Conservation (phyloP, 1,139 yeast genomes). For the Taiozyma sp. region DNA sequence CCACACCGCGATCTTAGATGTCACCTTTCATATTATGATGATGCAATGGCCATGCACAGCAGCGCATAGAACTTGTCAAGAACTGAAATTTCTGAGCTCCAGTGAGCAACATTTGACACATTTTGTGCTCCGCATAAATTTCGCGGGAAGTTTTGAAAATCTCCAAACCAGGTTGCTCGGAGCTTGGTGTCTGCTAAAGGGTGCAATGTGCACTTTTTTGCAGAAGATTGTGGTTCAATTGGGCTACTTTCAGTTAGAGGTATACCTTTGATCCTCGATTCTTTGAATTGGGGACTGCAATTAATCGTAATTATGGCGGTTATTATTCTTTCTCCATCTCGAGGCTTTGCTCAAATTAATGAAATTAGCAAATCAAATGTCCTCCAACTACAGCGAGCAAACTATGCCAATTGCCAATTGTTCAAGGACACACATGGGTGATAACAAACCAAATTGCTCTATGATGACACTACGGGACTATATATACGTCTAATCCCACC, state of each 20-base stretch:
- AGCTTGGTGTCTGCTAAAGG: background rate
- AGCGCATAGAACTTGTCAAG: background rate
- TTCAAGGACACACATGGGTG: background rate
- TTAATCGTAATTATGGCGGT: background rate
- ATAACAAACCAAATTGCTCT: background rate
- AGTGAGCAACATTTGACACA: background rate
- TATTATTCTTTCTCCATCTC: background rate
- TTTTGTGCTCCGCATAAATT: background rate
- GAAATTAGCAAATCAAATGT: background rate
- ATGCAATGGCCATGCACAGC: background rate
- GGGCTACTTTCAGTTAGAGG: background rate
- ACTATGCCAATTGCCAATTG: background rate
- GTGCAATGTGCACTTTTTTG: background rate
- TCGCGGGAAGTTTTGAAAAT: background rate
- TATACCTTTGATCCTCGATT: background rate
- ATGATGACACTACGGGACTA: too few relatives aligned
- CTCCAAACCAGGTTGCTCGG: background rate
- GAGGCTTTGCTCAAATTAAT: background rate
- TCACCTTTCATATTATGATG: background rate
- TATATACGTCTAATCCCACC: background rate
- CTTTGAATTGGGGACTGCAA: background rate
- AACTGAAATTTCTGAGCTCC: background rate
- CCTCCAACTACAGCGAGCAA: background rate
- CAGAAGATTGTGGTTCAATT: background rate
- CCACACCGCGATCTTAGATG: background rate